phyloP scores from a whole-genome alignment of 2,329 filamentous ascomycete species.

The Ophiostoma fasciatum region DNA sequence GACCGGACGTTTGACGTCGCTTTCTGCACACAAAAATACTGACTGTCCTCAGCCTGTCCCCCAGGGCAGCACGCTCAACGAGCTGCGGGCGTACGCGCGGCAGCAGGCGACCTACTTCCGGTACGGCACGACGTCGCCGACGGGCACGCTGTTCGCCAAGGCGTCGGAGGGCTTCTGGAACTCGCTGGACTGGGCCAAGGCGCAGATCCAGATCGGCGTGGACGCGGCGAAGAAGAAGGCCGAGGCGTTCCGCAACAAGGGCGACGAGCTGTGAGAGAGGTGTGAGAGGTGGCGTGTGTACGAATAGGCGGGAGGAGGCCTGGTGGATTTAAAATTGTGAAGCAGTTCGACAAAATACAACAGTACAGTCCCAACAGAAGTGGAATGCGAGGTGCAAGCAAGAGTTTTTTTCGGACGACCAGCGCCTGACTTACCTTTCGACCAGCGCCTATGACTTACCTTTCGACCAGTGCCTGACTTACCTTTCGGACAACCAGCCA shows the following conservation, averaged over 20 bases:
- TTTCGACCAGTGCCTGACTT: too few relatives aligned
- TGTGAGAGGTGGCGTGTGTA: too few relatives aligned
- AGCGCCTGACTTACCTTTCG: too few relatives aligned
- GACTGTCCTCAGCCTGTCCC: constrained; percentile 29
- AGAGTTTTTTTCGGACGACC: too few relatives aligned
- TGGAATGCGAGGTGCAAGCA: too few relatives aligned
- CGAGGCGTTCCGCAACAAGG: constrained; percentile 19
- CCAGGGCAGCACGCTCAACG: constrained; percentile 52
- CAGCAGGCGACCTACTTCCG: constrained; percentile 63
- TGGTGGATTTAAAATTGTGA: too few relatives aligned
- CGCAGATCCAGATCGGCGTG: constrained; percentile 32
- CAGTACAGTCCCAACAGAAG: too few relatives aligned
- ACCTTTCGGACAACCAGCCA: too few relatives aligned
- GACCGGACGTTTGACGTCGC: constrained; percentile 10
- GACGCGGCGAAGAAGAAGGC: constrained; percentile 34
- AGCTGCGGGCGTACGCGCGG: constrained; percentile 55
- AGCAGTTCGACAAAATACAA: not conserved
- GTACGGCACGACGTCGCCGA: constrained; percentile 55
- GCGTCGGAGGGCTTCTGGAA: constrained; percentile 30
- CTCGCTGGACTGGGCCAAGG: constrained; percentile 33
- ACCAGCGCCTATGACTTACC: too few relatives aligned
- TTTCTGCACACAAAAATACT: constrained; percentile 16
- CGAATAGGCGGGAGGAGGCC: too few relatives aligned
- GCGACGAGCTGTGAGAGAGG: constrained; percentile 39
- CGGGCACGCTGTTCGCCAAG: constrained; percentile 51